Base-by-base conservation (phyloP, 2,329 filamentous ascomycete genomes). In the Aspergillus viridinutans region DNA sequence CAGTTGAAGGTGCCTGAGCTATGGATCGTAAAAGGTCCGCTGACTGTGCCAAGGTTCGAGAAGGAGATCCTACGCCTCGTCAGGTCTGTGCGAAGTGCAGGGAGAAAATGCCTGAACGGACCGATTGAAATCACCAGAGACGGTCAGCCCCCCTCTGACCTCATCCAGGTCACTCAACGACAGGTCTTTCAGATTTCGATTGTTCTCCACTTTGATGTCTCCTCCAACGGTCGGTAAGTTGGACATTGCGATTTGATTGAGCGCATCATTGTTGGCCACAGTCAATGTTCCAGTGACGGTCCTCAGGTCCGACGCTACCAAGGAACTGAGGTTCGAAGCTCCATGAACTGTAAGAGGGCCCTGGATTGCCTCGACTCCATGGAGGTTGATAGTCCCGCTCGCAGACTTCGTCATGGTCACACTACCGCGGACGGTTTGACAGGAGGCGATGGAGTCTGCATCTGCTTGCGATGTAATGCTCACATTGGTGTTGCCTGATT, bases 391-490 rank as follows among this genome's bases (percentile, higher is more conserved):
- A 12, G 76, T 64, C 2, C 76, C 72, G 23, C 65, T 72, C 10
- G 71, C 67, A 6, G 66, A 69, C 7, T 79, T 69, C 2, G 75
- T 71, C 38, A 76, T 70, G 45, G 78, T 64, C n/a, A 71, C 29
- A 17, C 57, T 75, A 35, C 74, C 74, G 57, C 74, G 72, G 49
- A 81, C 69, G 20, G 74, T 76, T 4, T 73, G 71, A 26, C 69
- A 74, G 21, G 67, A 68, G 49, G 65, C 65, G 53, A 74, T 50
- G 53, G 64, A 76, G 65, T 64, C 54, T 2, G 64, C 65, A 43
- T 70, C 67, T 32, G 55, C 59, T 58, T 69, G 66, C 42, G 55
- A 74, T 21, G 68, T 74, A 35, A 80, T 83, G 65, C 63, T 83
- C 10, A 70, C 68, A 20, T 72, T 74, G 49, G 70, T 83, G 7